Base-by-base conservation (phyloP, 2,329 filamentous ascomycete species). In the Graphiopsis chlorocephala region DNA sequence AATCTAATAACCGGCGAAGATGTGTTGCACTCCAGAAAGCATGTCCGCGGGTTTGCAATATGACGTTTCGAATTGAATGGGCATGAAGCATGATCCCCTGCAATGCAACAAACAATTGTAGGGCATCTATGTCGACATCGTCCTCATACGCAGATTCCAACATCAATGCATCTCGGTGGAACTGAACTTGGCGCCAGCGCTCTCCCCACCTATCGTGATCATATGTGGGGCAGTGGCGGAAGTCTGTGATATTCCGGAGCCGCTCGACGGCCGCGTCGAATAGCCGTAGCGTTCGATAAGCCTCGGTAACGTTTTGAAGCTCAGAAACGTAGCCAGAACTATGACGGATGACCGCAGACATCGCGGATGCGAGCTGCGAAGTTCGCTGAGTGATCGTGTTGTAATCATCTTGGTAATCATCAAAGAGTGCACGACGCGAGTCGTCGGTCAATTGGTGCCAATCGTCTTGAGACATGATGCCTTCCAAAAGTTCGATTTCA, bases 211-310 rank as follows among this genome's bases (percentile, higher is more conserved):
- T 53, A 26, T 53, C 50, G 50, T 53, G 31, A 26, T 53, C 26
- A 26, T 53, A 53, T n/a, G 50, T 53, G 50, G 50, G 50, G 25
- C 50, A 53, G 50, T 53, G 50, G 50, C 31, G 14, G 50, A 53
- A 53, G 50, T 26, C 31, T 14, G 50, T 53, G 50, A 53, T 26
- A 26, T 31, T 53, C 50, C 26, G 50, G 26, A 53, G 50, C 31
- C 50, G 50, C 50, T 53, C 26, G 50, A 53, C 50, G 50, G 50
- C 50, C 50, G 50, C 50, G 20, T 53, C 50, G 31, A 53, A 53
- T 26, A 31, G 26, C 50, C 50, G 31, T 53, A 53, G 31, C 15
- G 50, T 53, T 53, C 50, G 50, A 15, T 14, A 26, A 53, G 50
- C 50, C 14, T 31, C 14, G 31, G 50, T 53, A 26, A 4, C 50